Evolutionary conservation across 352 stramenopile species (phyloP), one percentile per base, ranked within the genome.

Genomic region (Phytophthora lateralis): DNA sequence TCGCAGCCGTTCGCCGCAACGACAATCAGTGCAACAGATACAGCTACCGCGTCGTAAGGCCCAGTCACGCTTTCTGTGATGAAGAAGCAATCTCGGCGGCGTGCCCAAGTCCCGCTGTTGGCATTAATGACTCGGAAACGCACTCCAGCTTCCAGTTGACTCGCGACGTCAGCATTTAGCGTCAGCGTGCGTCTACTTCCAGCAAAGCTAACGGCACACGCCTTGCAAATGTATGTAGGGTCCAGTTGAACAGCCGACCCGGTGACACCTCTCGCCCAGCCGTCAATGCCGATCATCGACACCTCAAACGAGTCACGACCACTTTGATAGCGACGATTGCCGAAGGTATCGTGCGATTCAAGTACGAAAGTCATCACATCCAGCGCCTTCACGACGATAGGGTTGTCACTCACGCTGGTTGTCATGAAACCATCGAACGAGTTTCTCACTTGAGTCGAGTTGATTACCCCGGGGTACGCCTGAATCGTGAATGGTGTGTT

Each of bases 211-310:
- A 82, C 53, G 1, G 73, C 84, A 50, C 87, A 96, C n/a, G 62
- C 35, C 0, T 56, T 35, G 38, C 87, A 96, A 3, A 96, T 59
- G 12, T 68, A 61, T 0, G 72, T 78, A 3, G 87, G 80, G 8
- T 75, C 56, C 26, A 93, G 67, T 2, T 56, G 54, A 20, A 86
- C 63, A 12, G 83, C 66, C n/a, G 59, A 41, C 8, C 55, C 60
- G 2, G 80, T 62, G 6, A 90, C 66, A 27, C 97, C 91, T 47
- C 97, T 97, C 0, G 95, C 93, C 95, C 94, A 98, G 9, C 89
- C 93, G 12, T 65, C 74, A 9, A 68, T 69, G 3, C 93, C 96
- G 24, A 86, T 59, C 7, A 98, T 75, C 10, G 76, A 85, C 1
- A 98, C 86, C 10, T 96, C 75, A 44, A 97, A 96, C 0, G 15